These are phyloP conservation scores for Lasiosphaeris hirsuta DNA, from an alignment of 495 filamentous ascomycete genomes.

Conservation along the genomic window DNA sequence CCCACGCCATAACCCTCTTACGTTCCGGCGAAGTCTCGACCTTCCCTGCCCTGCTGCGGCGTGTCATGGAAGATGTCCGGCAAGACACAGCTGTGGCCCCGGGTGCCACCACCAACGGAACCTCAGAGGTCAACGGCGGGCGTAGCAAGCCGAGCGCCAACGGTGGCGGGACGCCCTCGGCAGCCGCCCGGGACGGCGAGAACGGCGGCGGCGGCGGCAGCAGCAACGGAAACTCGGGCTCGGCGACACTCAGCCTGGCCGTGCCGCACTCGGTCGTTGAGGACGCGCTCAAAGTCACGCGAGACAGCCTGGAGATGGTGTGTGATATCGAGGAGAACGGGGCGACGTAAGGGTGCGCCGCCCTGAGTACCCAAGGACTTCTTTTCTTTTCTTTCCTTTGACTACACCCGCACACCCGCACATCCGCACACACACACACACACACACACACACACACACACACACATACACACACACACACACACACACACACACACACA, in stretches of 20 bases:
- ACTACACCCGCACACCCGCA: too few relatives aligned
- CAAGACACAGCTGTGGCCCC: slow-evolving; percentile 38
- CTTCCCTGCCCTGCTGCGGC: slow-evolving; percentile 50
- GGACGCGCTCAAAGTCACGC: slow-evolving; percentile 50
- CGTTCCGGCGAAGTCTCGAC: slow-evolving; percentile 51
- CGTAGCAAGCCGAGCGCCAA: slow-evolving; percentile 18
- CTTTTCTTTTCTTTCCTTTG: not conserved
- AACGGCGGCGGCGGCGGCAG: slow-evolving; percentile 14
- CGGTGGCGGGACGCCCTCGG: slow-evolving; percentile 9
- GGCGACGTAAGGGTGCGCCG: slow-evolving; percentile 14
- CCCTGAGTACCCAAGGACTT: not conserved
- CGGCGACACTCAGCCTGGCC: slow-evolving; percentile 35
- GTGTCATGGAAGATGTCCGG: slow-evolving; percentile 52
- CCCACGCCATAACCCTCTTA: slow-evolving; percentile 50
- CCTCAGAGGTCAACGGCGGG: slow-evolving; percentile 19
- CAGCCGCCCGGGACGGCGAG: slow-evolving; percentile 12
- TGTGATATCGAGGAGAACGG: slow-evolving; percentile 44
- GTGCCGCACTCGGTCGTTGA: slow-evolving; percentile 50
- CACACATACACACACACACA: not conserved
- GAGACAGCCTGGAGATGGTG: slow-evolving; percentile 48
- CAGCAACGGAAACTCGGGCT: slow-evolving; percentile 22
- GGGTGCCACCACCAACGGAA: slow-evolving; percentile 13
- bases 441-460: not conserved
- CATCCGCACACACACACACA: not conserved
- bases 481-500: not conserved